Percentiles rank a stretch among this genome's conserved stretches.
Evolutionary conservation across 129 eudicot species (phyloP).

Genomic region (Oenanthe sinensis): DNA sequence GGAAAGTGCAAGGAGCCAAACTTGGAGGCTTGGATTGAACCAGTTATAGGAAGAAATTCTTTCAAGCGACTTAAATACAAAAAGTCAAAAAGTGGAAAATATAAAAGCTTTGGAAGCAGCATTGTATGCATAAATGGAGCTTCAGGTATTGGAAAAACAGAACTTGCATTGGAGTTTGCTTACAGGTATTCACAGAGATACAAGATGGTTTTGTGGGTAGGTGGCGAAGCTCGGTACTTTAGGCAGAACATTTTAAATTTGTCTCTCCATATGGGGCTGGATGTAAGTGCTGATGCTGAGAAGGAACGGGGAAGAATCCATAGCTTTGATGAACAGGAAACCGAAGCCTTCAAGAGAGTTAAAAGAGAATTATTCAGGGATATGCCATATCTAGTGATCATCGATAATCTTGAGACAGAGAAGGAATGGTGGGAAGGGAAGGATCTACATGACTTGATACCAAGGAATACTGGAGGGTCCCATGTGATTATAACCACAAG

Average conservation of each 20-base stretch:
- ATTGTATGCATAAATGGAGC: slow-evolving; percentile 68
- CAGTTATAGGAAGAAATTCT: slow-evolving; percentile 48
- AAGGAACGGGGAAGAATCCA: slow-evolving; percentile 83
- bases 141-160: slow-evolving; percentile 82
- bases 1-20: slow-evolving; percentile 65
- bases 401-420: slow-evolving; percentile 78
- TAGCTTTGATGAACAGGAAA: slow-evolving; percentile 83
- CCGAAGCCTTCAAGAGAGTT: slow-evolving; percentile 82
- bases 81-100: slow-evolving; percentile 64
- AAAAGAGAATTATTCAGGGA: slow-evolving; percentile 76
- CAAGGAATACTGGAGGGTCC: slow-evolving; percentile 74
- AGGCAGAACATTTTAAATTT: slow-evolving; percentile 70
- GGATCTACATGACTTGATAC: slow-evolving; percentile 77
- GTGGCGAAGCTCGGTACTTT: slow-evolving; percentile 75
- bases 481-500: slow-evolving; percentile 80
- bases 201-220: slow-evolving; percentile 89
- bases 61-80: slow-evolving; percentile 55
- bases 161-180: slow-evolving; percentile 83
- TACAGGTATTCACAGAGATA: slow-evolving; percentile 61
- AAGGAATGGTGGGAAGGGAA: slow-evolving; percentile 97
- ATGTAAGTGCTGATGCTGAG: slow-evolving; percentile 86
- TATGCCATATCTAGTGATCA: slow-evolving; percentile 69
- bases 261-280: slow-evolving; percentile 60
- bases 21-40: slow-evolving; percentile 68
- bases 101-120: slow-evolving; percentile 46